These are phyloP conservation scores for Hypoxylon sp. DNA, from an alignment of 2,329 filamentous ascomycete genomes.

Conservation along the genomic window DNA sequence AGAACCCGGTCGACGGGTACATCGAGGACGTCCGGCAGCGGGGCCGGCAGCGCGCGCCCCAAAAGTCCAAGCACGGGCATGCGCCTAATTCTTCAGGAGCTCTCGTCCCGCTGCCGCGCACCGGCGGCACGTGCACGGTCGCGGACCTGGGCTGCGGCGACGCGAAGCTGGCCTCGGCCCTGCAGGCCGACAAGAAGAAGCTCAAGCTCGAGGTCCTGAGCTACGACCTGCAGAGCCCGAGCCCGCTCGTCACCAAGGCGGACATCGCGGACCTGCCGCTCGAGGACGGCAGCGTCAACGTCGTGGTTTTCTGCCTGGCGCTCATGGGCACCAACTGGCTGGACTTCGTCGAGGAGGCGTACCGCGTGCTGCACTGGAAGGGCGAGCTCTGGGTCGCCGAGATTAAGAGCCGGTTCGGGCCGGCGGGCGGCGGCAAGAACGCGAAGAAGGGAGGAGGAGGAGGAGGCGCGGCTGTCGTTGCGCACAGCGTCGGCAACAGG, in stretches of 20 bases:
- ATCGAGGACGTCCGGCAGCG: constrained; percentile 76
- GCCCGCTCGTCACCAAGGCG: constrained; percentile 82
- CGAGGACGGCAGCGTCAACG: constrained; percentile 78
- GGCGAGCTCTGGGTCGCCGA: constrained; percentile 98
- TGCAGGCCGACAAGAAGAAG: constrained; percentile 72
- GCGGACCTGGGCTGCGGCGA: constrained; percentile 96
- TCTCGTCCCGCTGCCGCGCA: constrained; percentile 73
- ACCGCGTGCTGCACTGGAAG: constrained; percentile 89
- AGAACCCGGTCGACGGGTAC: constrained; percentile 94
- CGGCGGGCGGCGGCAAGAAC: constrained; percentile 57
- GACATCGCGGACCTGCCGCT: constrained; percentile 90
- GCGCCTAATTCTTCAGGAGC: constrained; percentile 42
- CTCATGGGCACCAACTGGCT: constrained; percentile 99
- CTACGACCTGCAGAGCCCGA: constrained; percentile 86
- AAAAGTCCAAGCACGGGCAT: constrained; percentile 32
- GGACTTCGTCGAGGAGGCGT: constrained; percentile 95
- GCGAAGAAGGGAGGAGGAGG: constrained; percentile 55
- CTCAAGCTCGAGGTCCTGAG: constrained; percentile 81
- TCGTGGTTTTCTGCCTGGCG: constrained; percentile 94
- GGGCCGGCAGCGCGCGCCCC: constrained; percentile 62
- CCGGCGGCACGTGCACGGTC: constrained; percentile 78
- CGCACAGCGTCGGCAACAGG: constrained; percentile 78
- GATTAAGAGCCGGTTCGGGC: constrained; percentile 91
- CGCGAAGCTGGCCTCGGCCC: constrained; percentile 78
- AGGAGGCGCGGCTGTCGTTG: constrained; percentile 63